Conservation (phyloP, 2,329 filamentous ascomycete genomes). For the Penicillium paneum region DNA sequence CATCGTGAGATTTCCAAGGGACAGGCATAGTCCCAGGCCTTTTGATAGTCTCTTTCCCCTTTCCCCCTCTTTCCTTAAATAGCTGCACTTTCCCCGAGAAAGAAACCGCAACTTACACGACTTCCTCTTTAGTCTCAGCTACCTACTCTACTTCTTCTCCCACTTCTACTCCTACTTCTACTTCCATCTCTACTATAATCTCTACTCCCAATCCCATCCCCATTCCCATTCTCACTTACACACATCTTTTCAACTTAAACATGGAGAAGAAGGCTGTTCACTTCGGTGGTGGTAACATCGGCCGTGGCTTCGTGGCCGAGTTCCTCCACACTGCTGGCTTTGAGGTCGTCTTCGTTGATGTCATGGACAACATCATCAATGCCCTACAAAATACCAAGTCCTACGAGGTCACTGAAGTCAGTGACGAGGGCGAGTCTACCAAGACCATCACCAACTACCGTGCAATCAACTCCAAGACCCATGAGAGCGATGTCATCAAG, state of each 20-base stretch:
- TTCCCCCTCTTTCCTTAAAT: slow-evolving; percentile 5
- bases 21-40: neutral
- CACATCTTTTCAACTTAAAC: slow-evolving; percentile 2
- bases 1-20: slow-evolving; percentile 10
- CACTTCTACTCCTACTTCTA: neutral
- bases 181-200: neutral
- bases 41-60: neutral
- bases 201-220: neutral
- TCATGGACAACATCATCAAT: slow-evolving; percentile 79
- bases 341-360: slow-evolving; percentile 94
- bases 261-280: slow-evolving; percentile 69
- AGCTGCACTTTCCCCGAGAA: neutral
- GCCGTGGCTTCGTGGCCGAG: slow-evolving; percentile 81
- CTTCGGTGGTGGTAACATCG: slow-evolving; percentile 84
- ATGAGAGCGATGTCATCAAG: slow-evolving; percentile 75
- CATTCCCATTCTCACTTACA: neutral
- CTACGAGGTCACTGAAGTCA: slow-evolving; percentile 93
- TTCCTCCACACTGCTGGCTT: slow-evolving; percentile 94
- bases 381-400: slow-evolving; percentile 69
- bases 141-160: neutral
- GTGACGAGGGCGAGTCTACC: slow-evolving; percentile 72
- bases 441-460: slow-evolving; percentile 92
- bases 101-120: neutral
- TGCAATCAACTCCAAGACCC: slow-evolving; percentile 88
- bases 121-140: neutral